These are phyloP conservation scores for Gonium pectorale DNA, from an alignment of 139 green algal species.

Conservation along the genomic window DNA sequence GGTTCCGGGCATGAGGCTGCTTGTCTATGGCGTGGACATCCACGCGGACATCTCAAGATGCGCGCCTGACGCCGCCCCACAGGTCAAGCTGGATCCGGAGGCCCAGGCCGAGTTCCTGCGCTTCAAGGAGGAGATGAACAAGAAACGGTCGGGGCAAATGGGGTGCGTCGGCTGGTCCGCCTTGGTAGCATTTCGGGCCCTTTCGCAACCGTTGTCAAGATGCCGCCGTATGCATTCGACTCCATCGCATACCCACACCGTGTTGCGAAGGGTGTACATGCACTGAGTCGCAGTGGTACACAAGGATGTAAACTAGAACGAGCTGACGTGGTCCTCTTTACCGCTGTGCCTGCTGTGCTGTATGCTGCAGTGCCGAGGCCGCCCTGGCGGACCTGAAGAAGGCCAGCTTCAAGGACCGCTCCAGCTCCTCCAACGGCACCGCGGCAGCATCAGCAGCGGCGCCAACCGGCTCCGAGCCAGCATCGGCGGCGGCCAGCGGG, in stretches of 20 bases:
- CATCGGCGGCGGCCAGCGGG: constrained; percentile 1
- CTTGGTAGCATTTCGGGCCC: background rate
- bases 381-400: constrained; percentile 32
- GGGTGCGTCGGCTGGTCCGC: background rate
- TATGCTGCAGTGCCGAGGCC: constrained; percentile 1
- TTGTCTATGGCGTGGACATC: no score
- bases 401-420: constrained; percentile 29
- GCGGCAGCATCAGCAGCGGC: constrained; percentile 33
- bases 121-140: constrained; percentile 47
- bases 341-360: no score
- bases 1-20: no score
- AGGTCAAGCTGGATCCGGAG: constrained; percentile 37
- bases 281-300: no score
- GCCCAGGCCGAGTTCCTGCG: constrained; percentile 33
- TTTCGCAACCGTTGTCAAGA: no score
- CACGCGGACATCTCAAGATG: no score
- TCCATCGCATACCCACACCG: no score
- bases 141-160: constrained; percentile 31
- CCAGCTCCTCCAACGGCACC: background rate
- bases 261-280: no score
- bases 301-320: no score
- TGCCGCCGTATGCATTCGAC: no score
- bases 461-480: background rate
- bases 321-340: no score
- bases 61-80: background rate